Conservation (phyloP, 1,139 yeast genomes). For the Hyphopichia pseudoburtonii region DNA sequence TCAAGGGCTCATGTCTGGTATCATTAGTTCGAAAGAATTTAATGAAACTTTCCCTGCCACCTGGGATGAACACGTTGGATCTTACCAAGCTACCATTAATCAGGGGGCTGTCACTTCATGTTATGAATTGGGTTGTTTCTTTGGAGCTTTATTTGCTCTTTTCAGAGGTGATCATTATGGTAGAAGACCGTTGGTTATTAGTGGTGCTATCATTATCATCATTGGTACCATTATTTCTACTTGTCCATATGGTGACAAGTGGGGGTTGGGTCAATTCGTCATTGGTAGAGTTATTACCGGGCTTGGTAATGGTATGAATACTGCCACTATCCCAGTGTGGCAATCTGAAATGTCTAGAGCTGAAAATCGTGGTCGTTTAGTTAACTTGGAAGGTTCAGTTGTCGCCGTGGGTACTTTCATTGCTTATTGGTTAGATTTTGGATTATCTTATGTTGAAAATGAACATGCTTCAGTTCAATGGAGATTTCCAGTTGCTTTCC, state of each 20-base stretch:
- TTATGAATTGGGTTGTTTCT: constrained; percentile 74
- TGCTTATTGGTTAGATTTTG: constrained; percentile 19
- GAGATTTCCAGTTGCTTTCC: constrained; percentile 28
- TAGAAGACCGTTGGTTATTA: constrained; percentile 39
- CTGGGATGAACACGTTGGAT: constrained; percentile 18
- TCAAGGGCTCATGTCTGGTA: constrained; percentile 76
- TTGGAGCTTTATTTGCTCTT: constrained; percentile 28
- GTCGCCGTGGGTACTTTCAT: constrained; percentile 47
- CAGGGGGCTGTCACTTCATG: constrained; percentile 73
- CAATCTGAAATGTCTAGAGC: constrained; percentile 37
- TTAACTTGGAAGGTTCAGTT: constrained; percentile 66
- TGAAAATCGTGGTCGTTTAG: constrained; percentile 50
- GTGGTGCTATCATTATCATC: constrained; percentile 40
- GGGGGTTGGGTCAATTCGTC: constrained; percentile 43
- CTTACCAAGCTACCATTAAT: constrained; percentile 40
- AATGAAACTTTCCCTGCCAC: constrained; percentile 58
- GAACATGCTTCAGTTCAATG: constrained; percentile 16
- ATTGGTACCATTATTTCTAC: constrained; percentile 48
- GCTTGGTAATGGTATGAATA: constrained; percentile 32
- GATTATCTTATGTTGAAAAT: constrained; percentile 4
- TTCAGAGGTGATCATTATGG: constrained; percentile 46
- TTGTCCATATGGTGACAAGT: constrained; percentile 19
- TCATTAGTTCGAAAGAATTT: constrained; percentile 61
- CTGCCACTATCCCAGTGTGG: constrained; percentile 42
- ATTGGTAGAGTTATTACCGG: constrained; percentile 50